Percentiles rank a stretch among this genome's conserved stretches.
Conservation (phyloP, 1,284 basidiomycete genomes). For the Sporisorium sorghi region DNA sequence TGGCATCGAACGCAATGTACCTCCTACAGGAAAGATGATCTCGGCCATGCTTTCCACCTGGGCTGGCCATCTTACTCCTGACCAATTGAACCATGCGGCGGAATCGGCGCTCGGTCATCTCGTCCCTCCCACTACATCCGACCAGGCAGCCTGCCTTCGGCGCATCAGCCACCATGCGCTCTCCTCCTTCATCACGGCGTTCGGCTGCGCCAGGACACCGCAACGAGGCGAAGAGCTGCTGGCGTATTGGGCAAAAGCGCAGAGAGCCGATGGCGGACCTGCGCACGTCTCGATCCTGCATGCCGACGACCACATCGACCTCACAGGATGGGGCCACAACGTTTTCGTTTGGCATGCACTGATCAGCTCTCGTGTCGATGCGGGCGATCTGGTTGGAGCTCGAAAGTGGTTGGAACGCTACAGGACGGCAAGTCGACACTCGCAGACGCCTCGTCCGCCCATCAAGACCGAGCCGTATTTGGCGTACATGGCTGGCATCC, state of each 20-base stretch:
- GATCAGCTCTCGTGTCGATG: conserved; percentile 23
- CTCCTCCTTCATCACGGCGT: conserved; percentile 25
- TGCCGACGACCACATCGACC: conserved; percentile 11
- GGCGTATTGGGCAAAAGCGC: conserved; percentile 24
- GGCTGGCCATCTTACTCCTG: conserved; percentile 4
- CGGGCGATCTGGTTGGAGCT: conserved; percentile 24
- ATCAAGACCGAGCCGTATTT: conserved; percentile 29
- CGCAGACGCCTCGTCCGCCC: neutral
- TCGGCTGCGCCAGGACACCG: conserved; percentile 15
- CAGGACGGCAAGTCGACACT: conserved; percentile 6
- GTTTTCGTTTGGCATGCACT: conserved; percentile 30
- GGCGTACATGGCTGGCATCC: conserved; percentile 30
- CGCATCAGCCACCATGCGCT: conserved; percentile 26
- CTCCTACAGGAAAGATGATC: conserved; percentile 28
- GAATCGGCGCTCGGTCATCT: conserved; percentile 10
- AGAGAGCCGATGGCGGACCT: neutral
- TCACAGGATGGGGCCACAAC: conserved; percentile 41
- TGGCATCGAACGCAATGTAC: conserved; percentile 8
- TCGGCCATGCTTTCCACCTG: conserved; percentile 38
- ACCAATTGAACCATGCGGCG: conserved; percentile 20
- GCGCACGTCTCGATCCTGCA: conserved; percentile 1
- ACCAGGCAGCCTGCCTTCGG: conserved; percentile 3
- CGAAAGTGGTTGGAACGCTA: conserved; percentile 38
- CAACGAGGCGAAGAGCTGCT: conserved; percentile 30
- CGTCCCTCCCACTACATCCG: neutral